These are phyloP conservation scores for Podila verticillata DNA, from an alignment of 192 early-diverging fungal genomes.

Conservation along the genomic window DNA sequence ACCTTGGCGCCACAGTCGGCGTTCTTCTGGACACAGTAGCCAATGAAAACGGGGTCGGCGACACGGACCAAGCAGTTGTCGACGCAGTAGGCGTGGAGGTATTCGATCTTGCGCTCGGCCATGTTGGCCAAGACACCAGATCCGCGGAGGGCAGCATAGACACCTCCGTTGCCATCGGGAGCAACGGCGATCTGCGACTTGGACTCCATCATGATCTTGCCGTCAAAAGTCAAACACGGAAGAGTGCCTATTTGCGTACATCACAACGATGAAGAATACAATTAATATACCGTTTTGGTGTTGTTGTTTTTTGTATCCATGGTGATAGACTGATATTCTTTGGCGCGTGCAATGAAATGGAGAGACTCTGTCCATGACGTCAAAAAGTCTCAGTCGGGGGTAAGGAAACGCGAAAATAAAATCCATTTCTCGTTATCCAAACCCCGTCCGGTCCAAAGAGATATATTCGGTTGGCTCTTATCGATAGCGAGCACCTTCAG, in stretches of 20 bases:
- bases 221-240: conserved; percentile 92
- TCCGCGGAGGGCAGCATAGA: conserved; percentile 91
- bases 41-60: conserved; percentile 97
- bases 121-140: conserved; percentile 87
- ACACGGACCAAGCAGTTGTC: conserved; percentile 98
- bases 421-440: not conserved
- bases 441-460: not conserved
- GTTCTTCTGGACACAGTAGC: conserved; percentile 87
- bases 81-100: conserved; percentile 95
- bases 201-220: conserved; percentile 91
- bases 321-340: not conserved
- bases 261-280: not conserved
- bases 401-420: not conserved
- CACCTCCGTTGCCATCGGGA: conserved; percentile 93
- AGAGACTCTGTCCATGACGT: not conserved
- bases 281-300: not conserved
- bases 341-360: too few relatives aligned
- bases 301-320: not conserved
- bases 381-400: not conserved
- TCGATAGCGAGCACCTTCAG: too few relatives aligned
- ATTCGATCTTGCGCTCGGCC: conserved; percentile 83
- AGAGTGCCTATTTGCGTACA: conserved; percentile 70
- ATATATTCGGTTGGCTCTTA: too few relatives aligned
- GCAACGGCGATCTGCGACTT: conserved; percentile 83
- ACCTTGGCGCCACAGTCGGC: conserved; percentile 96